Percentiles rank a stretch among this genome's conserved stretches.
These are phyloP conservation scores for Angomonas desouzai DNA, from an alignment of 208 protist genomes.

Conservation along the genomic window DNA sequence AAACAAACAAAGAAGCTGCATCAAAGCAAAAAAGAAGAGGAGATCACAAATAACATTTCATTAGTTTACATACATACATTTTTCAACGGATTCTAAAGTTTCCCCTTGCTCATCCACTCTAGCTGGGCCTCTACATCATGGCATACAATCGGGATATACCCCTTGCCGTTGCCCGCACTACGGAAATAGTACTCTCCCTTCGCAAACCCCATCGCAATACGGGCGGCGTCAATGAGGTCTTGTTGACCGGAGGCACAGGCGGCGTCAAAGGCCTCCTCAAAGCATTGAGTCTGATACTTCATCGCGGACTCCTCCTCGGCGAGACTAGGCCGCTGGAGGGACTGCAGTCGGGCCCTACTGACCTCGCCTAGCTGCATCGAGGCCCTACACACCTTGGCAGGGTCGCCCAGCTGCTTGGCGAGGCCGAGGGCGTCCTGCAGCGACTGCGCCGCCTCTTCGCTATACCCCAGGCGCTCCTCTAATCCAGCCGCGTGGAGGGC, in stretches of 20 bases:
- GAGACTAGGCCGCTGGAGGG: background rate
- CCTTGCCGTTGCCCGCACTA: constrained; percentile 56
- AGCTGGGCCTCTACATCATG: constrained; percentile 75
- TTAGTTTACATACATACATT: constrained; percentile 8
- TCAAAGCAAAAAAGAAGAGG: too few species aligned
- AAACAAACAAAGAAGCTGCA: too few species aligned
- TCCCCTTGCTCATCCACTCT: constrained; percentile 82
- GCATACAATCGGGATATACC: constrained; percentile 79
- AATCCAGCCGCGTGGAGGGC: constrained; percentile 68
- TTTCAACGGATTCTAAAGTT: constrained; percentile 28
- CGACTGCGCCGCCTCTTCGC: constrained; percentile 53
- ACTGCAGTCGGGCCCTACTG: constrained; percentile 25
- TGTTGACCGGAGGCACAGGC: constrained; percentile 50
- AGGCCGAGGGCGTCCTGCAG: constrained; percentile 61
- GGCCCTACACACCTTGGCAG: constrained; percentile 59
- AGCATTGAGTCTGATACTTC: constrained; percentile 33
- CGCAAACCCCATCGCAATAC: constrained; percentile 82
- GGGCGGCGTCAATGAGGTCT: constrained; percentile 69
- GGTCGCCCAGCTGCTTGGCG: constrained; percentile 61
- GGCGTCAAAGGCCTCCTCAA: constrained; percentile 66
- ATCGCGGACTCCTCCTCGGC: constrained; percentile 54
- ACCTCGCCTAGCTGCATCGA: constrained; percentile 83
- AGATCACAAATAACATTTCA: too few species aligned
- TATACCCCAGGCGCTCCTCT: constrained; percentile 73
- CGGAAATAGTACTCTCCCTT: constrained; percentile 70